Evolutionary conservation across 2,329 filamentous ascomycete species (phyloP).

Genomic region (Leptographium radiaticola): DNA sequence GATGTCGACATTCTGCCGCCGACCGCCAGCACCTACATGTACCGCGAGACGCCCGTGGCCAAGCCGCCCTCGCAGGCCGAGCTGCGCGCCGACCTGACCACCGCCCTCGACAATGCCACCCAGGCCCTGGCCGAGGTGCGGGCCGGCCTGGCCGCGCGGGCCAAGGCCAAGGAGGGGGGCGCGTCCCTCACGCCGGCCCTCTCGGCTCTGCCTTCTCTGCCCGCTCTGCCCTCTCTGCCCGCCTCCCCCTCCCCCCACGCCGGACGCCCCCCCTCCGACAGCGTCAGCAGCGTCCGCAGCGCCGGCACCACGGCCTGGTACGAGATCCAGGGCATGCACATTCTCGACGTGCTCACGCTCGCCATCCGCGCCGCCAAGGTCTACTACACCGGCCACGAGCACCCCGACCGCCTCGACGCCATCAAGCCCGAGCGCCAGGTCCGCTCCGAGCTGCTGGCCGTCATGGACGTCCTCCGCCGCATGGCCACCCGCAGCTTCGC

Average conservation of each 20-base stretch:
- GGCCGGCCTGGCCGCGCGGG: constrained; percentile 16
- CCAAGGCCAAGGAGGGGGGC: constrained; percentile 16
- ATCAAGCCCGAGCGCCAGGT: constrained; percentile 84
- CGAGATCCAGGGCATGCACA: constrained; percentile 81
- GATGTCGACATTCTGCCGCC: constrained; percentile 80
- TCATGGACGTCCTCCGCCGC: constrained; percentile 83
- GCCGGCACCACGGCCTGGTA: constrained; percentile 45
- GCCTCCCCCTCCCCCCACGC: neutral
- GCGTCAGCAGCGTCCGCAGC: constrained; percentile 10
- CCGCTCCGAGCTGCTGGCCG: constrained; percentile 67
- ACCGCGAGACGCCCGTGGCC: constrained; percentile 66
- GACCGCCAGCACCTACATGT: constrained; percentile 89
- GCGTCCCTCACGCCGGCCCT: neutral
- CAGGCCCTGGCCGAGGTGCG: constrained; percentile 47
- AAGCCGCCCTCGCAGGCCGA: constrained; percentile 74
- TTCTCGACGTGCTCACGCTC: constrained; percentile 83
- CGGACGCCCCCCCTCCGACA: constrained; percentile 8
- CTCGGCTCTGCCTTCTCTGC: neutral
- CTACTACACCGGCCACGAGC: constrained; percentile 88
- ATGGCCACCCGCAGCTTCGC: constrained; percentile 82
- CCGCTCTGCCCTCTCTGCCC: neutral
- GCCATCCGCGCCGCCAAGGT: constrained; percentile 93
- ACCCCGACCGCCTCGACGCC: constrained; percentile 69
- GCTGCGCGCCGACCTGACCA: constrained; percentile 54
- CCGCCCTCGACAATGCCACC: constrained; percentile 55